A percentile compares a stretch with the other conserved stretches of the same genome.
These are phyloP conservation scores for Arctium minus DNA, from an alignment of 129 eudicot species.

Conservation along the genomic window DNA sequence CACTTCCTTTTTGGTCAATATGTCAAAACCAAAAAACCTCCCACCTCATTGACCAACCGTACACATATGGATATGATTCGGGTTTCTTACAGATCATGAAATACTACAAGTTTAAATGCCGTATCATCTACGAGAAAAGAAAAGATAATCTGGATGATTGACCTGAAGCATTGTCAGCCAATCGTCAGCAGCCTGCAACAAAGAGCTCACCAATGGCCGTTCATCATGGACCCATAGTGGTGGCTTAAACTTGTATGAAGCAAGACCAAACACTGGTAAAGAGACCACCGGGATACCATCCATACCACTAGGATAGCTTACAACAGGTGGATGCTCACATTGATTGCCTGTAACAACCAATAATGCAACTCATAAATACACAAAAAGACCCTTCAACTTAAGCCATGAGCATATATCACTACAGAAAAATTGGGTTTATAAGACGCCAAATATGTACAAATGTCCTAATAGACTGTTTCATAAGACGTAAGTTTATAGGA, in stretches of 20 bases:
- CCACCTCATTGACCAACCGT: background rate
- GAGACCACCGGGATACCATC: constrained; percentile 64
- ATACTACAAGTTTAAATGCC: background rate
- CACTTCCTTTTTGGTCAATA: background rate
- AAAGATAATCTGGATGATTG: constrained; percentile 83
- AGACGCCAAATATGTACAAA: background rate
- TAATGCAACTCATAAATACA: background rate
- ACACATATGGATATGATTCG: constrained; percentile 2
- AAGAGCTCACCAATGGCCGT: constrained; percentile 44
- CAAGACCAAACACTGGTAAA: constrained; percentile 77
- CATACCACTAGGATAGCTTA: constrained; percentile 41
- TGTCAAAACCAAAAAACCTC: background rate
- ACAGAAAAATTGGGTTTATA: no score
- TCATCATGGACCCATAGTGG: constrained; percentile 62
- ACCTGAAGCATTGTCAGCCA: constrained; percentile 61
- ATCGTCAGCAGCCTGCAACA: constrained; percentile 61
- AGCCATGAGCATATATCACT: background rate
- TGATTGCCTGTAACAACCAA: constrained; percentile 41
- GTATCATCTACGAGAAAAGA: constrained; percentile 63
- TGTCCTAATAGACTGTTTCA: background rate
- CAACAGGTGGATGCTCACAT: constrained; percentile 40
- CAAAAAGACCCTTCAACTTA: background rate
- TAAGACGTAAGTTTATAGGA: background rate
- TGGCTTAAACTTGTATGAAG: constrained; percentile 71
- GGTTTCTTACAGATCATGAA: constrained; percentile 14